phyloP scores from a whole-genome alignment of 2,329 filamentous ascomycete genomes.

The Plectosphaerella sp. region DNA sequence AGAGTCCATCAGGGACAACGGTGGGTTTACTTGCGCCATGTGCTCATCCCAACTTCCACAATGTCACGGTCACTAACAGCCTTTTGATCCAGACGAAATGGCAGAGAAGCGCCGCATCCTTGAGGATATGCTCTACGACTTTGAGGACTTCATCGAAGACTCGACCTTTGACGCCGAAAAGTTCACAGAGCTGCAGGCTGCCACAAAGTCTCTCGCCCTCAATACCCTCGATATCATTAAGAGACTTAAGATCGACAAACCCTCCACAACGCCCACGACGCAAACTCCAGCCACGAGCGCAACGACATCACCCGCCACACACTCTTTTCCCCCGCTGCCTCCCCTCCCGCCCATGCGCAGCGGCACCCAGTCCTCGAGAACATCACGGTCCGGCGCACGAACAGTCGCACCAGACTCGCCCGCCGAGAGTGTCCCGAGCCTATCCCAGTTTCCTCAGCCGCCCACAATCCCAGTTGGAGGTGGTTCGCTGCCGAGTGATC shows the following conservation, averaged over 20 bases:
- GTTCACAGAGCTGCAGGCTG: constrained; percentile 42
- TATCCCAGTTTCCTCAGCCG: background rate
- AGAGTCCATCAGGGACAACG: constrained; percentile 27
- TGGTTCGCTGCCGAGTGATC: background rate
- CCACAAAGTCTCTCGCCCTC: constrained; percentile 34
- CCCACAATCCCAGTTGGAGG: background rate
- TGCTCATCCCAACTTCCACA: background rate
- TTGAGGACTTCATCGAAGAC: constrained; percentile 48
- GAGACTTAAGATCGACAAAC: constrained; percentile 12
- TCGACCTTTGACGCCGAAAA: constrained; percentile 44
- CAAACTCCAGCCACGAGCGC: background rate
- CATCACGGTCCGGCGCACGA: background rate
- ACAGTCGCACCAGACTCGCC: background rate
- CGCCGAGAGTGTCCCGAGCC: background rate
- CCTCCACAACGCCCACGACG: background rate
- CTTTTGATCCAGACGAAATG: constrained; percentile 17
- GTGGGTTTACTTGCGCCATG: constrained; percentile 14
- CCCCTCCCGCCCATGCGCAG: constrained; percentile 4
- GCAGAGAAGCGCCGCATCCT: constrained; percentile 23
- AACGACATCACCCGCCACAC: constrained; percentile 1
- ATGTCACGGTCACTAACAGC: too few relatives aligned
- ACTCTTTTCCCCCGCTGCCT: constrained; percentile 6
- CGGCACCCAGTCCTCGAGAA: background rate
- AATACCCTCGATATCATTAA: constrained; percentile 30
- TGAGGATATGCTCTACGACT: constrained; percentile 40